Base-by-base conservation (phyloP, 495 filamentous ascomycete genomes). In the Penicillium herquei region DNA sequence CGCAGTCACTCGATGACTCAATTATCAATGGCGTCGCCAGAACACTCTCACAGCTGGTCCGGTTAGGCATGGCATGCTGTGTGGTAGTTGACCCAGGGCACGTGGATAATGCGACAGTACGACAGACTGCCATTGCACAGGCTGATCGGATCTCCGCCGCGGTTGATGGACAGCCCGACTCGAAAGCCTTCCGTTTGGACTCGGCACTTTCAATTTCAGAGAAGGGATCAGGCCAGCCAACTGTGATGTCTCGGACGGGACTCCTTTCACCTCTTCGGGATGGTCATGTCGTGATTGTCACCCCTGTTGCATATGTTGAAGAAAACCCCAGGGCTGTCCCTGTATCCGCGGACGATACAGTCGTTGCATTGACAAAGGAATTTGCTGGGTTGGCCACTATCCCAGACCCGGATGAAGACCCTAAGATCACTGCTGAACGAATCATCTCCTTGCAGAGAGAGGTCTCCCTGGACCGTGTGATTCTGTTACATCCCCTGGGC, bases 401-500 rank as follows among this genome's bases (percentile, higher is more conserved):
- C 8, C 68, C 72, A 13, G 68, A 74, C 42, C 71, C 76, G 1
- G 75, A 84, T 34, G 76, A 80, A 49, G 78, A 81, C 49, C 71
- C 75, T 3, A 58, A 67, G 31, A 37, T 68, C 3, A 78, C 73
- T 1, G 70, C 71, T 33, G 74, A 82, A 39, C 59, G 66, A 17
- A 74, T 83, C 34, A 64, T 68, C 33, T 55, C 64, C 14, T 63
- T 82, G 5, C 78, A 81, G 52, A 74, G 76, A 45, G 77, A 81
- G 50, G 82, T 89, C 3, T 79, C 84, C 7, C 72, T 98, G 2
- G 94, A 98, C 61, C 81, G 94, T 3, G 77, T 99, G 26, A 93
- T 99, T 60, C 77, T 98, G 21, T 77, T 99, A 13, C 95, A 99
- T 70, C 88, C 90, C 0, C 67, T 89, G 2, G 94, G 94, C 6